Conservation (phyloP, 164 flowering plant genomes). For the Annona squamosa region DNA sequence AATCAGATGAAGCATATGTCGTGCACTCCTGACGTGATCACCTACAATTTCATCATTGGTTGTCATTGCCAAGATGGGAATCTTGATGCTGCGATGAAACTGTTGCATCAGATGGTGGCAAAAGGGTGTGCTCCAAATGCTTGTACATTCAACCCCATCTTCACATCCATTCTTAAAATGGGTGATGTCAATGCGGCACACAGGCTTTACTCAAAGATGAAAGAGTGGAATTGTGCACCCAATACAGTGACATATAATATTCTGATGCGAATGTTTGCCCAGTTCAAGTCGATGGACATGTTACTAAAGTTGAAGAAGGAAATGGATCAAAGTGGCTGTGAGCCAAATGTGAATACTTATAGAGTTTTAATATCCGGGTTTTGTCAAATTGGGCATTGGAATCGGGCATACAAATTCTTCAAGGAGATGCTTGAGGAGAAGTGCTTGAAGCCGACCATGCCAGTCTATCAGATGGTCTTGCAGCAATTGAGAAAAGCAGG, state of each 20-base stretch:
- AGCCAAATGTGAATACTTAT: conserved; percentile 84
- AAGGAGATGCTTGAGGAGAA: conserved; percentile 90
- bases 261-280: conserved; percentile 77
- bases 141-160: conserved; percentile 65
- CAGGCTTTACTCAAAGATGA: conserved; percentile 62
- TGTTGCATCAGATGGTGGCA: conserved; percentile 54
- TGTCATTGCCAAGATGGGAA: conserved; percentile 63
- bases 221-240: conserved; percentile 55
- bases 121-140: conserved; percentile 58
- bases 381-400: conserved; percentile 86
- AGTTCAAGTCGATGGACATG: conserved; percentile 74
- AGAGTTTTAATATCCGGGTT: conserved; percentile 55
- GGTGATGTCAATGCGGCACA: conserved; percentile 84
- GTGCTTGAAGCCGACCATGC: conserved; percentile 54
- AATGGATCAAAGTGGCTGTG: conserved; percentile 66
- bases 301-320: conserved; percentile 78
- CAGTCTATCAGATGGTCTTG: conserved; percentile 62
- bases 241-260: conserved; percentile 75
- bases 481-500: conserved; percentile 69
- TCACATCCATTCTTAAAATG: conserved; percentile 43
- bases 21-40: conserved; percentile 56
- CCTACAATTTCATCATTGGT: conserved; percentile 77
- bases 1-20: conserved; percentile 82
- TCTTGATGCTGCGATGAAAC: conserved; percentile 60
- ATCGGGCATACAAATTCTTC: conserved; percentile 58